Base-by-base conservation (phyloP, 2,329 filamentous ascomycete genomes). In the Aspergillus vadensis region DNA sequence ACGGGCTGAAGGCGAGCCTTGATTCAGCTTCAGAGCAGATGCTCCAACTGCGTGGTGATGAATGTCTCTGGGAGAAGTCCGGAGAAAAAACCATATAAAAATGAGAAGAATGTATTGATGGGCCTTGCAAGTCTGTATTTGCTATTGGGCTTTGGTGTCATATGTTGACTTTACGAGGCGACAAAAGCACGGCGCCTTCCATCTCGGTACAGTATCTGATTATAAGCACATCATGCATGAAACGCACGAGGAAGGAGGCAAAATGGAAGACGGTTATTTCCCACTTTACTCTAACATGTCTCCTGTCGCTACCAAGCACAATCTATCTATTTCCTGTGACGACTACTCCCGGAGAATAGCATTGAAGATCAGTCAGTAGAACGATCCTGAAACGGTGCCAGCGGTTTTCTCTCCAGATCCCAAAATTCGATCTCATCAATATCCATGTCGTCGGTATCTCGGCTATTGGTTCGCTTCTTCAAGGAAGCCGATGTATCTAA, bases 331-430 rank as follows among this genome's bases (percentile, higher is more conserved):
- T 14, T 36, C 32, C 12, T 36, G 12, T 36, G 32, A 14, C 12
- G 15, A 36, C 14, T 25, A 27, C 44, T 15, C 27, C 8, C 25
- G 25, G 25, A 30, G 25, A 12, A 50, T 19, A 5, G n/a, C 36
- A 10, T 15, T 49, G 17, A 3, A 43, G 19, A 30, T 15, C 51
- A 30, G 30, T n/a, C 14, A 8, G 19, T 56, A 17, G 53, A 65
- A 8, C 71, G 70, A 60, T 74, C 70, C 53, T 70, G 69, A 39
- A 78, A 78, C 14, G 76, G 76, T 17, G 75, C 75, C 54, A 66
- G 50, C 4, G 73, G 70, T 41, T 61, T 72, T 55, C 76, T 71
- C 21, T 63, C 63, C 50, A 30, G 14, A 19, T 55, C 39, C 23
- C 47, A 12, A 21, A 61, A 52, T 12, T 60, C 59, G 38, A 63